Base-by-base conservation (phyloP, 192 early-diverging fungal genomes). In the Coemansia sp. region DNA sequence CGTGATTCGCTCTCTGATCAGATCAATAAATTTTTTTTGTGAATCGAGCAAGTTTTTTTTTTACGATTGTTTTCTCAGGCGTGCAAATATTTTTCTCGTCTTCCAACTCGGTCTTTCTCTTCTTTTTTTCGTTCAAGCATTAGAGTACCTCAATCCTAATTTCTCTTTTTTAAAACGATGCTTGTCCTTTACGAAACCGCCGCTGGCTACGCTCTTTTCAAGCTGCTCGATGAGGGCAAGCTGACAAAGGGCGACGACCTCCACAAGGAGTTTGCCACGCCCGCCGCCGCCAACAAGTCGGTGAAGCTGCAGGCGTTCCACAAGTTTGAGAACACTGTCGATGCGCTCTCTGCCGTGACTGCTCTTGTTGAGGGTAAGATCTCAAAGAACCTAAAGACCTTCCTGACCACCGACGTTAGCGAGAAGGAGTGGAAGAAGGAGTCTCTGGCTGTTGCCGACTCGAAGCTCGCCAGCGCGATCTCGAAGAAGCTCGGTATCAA, bases 301-400 rank as follows among this genome's bases (percentile, higher is more conserved):
- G 87, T 96, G 56, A 97, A 97, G 86, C 87, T 99, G 64, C 87
- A 94, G 76, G 93, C 93, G 60, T 97, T 99, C 82, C 87, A 89
- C 61, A 97, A 97, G 85, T 99, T 99, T 80, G 95, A 96, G 72
- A 97, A 96, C 87, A 99, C 95, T 26, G 94, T 91, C 63, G 95
- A 97, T 75, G 97, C 97, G 26, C 87, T 99, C 78, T 88, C 92
- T 36, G 95, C 97, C 26, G 92, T 95, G 59, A 97, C 93, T n/a
- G 95, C 91, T 53, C 76, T 99, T 62, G 90, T 96, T 34, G 97
- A 99, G 85, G 95, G 95, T 47, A 95, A 97, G 86, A 84, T 99
- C 62, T 88, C 94, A 47, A 94, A 94, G 85, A 92, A 92, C 83
- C 87, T 99, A 76, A 96, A 95, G 83, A 87, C 87, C 71, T 97